Evolutionary conservation across 208 protist species (phyloP), one percentile per base, ranked within the genome.

Genomic region (Acanthamoeba healyi): DNA sequence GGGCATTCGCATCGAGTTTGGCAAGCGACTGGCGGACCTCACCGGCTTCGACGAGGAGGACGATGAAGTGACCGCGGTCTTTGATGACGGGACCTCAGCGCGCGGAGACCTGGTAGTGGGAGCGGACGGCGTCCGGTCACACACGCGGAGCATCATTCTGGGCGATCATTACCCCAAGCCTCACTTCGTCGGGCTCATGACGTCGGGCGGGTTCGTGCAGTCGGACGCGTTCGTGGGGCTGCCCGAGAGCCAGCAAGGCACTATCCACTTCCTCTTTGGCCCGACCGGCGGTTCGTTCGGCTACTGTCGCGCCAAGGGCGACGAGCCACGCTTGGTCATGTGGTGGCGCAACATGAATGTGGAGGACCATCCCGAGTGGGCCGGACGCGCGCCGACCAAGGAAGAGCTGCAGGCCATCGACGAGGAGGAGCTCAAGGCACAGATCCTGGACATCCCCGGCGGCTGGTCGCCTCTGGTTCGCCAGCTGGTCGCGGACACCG

Each of bases 341-440:
- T 88, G 79, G 79, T 88, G 79, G 79, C 79, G 79, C 46, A 88
- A 88, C 79, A 88, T 61, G 44, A 12, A 88, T 4, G 46, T 61
- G 42, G 24, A 3, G n/a, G 51, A 87, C 29, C 32, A 54, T n/a
- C 46, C 26, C 7, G 44, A 61, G 44, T 36, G 46, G 32, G 15
- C 19, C 29, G n/a, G 2, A 4, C 42, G 51, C 1, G 61, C 79
- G 19, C 79, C 79, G 17, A 88, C 79, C 0, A 61, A 32, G n/a
- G 79, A 88, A 10, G 79, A 88, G 79, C 79, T 88, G 46, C 40
- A 88, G 29, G 79, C 40, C 26, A 34, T 63, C 32, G 79, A 88
- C 34, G 63, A 22, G 0, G 79, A 88, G n/a, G 79, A 88, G 40
- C 46, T 88, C 44, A 88, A 88, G 46, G 7, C 14, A 2, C 29